Evolutionary conservation across 345 rosid genomes (phyloP).

Genomic region (Isatis tinctoria): DNA sequence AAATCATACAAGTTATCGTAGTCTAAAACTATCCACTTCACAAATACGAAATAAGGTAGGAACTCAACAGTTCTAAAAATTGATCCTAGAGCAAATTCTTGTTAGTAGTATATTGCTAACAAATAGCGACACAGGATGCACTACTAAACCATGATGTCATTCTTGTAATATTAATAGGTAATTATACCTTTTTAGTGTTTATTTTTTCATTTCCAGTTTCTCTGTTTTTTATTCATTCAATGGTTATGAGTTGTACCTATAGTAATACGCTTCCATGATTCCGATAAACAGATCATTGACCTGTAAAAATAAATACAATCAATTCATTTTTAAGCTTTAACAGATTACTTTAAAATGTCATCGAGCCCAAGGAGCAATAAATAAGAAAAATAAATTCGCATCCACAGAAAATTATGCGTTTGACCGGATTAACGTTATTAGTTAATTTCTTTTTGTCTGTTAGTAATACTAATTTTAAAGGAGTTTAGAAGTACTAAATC

Average conservation of each 20-base stretch:
- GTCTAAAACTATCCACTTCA: not conserved
- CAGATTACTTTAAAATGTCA: constrained; percentile 15
- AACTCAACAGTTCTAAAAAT: not conserved
- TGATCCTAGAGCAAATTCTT: not conserved
- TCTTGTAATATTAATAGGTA: not conserved
- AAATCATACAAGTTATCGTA: too few species aligned
- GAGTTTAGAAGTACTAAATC: constrained; percentile 9
- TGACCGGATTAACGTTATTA: constrained; percentile 23
- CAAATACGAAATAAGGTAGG: not conserved
- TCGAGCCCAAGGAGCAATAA: constrained; percentile 31
- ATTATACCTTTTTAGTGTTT: not conserved
- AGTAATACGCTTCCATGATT: not conserved
- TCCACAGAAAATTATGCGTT: constrained; percentile 19
- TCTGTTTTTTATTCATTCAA: not conserved
- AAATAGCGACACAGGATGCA: not conserved
- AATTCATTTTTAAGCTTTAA: constrained; percentile 1
- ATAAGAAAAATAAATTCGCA: constrained; percentile 25
- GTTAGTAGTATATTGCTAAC: too few species aligned
- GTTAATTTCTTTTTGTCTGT: not conserved
- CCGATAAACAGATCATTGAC: constrained; percentile 7
- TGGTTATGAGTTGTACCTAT: not conserved
- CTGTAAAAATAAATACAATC: not conserved
- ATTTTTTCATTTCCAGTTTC: not conserved
- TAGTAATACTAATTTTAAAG: not conserved
- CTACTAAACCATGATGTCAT: not conserved